Conservation (phyloP, 331 rosid genomes). For the Quercus tomentella region DNA sequence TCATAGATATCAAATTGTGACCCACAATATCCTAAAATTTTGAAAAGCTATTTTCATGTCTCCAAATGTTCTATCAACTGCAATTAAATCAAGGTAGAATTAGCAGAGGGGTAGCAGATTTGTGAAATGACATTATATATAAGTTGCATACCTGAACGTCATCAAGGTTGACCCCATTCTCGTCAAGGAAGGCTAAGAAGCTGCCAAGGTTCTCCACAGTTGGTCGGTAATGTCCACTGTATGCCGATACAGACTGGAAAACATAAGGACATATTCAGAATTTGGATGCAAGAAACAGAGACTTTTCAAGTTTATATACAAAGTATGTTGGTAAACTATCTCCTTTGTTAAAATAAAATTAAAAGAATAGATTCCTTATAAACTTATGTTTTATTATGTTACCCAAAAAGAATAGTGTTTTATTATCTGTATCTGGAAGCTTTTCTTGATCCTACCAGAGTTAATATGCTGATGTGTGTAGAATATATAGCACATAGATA, state of each 20-base stretch:
- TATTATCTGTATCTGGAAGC: too few relatives aligned
- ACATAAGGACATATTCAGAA: background rate
- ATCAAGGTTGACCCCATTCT: constrained; percentile 27
- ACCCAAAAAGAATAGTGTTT: too few relatives aligned
- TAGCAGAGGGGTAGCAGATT: background rate
- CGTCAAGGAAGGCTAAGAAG: constrained; percentile 32
- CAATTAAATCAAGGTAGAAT: background rate
- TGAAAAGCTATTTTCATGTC: background rate
- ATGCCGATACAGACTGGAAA: constrained; percentile 31
- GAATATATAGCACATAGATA: too few relatives aligned
- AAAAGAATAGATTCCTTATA: too few relatives aligned
- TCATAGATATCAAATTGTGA: background rate
- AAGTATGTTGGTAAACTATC: background rate
- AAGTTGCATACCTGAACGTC: constrained; percentile 26
- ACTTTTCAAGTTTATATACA: background rate
- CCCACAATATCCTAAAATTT: background rate
- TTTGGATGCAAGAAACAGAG: background rate
- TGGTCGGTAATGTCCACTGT: constrained; percentile 40
- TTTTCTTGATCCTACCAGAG: too few relatives aligned
- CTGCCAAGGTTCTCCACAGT: constrained; percentile 24
- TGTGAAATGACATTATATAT: background rate
- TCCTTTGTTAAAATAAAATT: background rate
- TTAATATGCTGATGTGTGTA: too few relatives aligned
- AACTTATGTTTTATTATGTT: too few relatives aligned
- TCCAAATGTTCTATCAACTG: background rate